Base-by-base conservation (phyloP, 768 basidiomycete genomes). In the Boletus reticuloceps region DNA sequence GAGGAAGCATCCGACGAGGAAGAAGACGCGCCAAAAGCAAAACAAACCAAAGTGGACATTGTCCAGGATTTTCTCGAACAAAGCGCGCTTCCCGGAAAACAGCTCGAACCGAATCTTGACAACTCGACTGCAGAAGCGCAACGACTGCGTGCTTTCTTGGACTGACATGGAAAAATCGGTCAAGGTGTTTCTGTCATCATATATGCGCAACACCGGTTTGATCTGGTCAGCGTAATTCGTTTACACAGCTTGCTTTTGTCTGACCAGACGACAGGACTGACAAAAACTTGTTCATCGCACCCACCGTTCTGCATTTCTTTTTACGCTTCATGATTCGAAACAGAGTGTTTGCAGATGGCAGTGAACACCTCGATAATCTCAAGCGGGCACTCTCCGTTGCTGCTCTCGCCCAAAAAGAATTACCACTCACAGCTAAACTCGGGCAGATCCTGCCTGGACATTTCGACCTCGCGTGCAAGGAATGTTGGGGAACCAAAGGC, bases 101-200 rank as follows among this genome's bases (percentile, higher is more conserved):
- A 60, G 17, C 60, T 72, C 22, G 64, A 67, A 45, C 71, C 64
- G 2, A 47, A 31, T 43, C 47, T 52, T 7, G 61, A 63, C 19
- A 27, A 44, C 17, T 56, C 57, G 7, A 56, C 53, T 6, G 22
- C 48, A 19, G 60, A 64, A 43, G 49, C 51, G 13, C 51, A 50
- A 6, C 55, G 72, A 65, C 70, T 84, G 54, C 63, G 74, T 4
- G 63, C 70, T 2, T 92, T 92, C 66, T 61, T 90, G 51, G 69
- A 79, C 32, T n/a, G 77, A 88, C 51, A 85, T 89, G 8, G 86
- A 83, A 56, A 68, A 66, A n/a, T 68, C 75, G 36, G 71, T 86
- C 59, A 83, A 76, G 55, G 74, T 89, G 14, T 92, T 90, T 69
- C 72, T 92, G 55, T 85, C 86, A 2, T 86, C 86, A 2, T 80